Conservation (phyloP, 345 rosid genomes). For the Brassica rapa region DNA sequence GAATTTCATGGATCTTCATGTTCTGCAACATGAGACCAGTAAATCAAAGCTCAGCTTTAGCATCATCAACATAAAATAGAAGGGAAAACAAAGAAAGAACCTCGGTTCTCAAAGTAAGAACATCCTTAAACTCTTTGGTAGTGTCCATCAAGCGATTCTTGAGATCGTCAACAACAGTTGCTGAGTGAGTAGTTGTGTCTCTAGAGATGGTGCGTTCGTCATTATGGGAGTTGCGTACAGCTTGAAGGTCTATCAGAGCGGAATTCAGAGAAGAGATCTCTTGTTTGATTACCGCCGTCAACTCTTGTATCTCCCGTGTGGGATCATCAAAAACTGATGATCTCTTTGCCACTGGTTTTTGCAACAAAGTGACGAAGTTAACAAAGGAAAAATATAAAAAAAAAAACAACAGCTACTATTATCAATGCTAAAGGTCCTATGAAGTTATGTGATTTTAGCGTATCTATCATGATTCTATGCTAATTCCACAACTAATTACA, state of each 20-base stretch:
- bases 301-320: conserved; percentile 76
- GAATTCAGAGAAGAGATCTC: conserved; percentile 80
- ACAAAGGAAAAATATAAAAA: background rate
- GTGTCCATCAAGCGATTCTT: conserved; percentile 80
- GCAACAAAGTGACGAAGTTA: conserved; percentile 9
- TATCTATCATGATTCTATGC: too few relatives aligned
- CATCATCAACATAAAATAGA: background rate
- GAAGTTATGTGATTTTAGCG: background rate
- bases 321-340: conserved; percentile 91
- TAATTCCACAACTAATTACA: background rate
- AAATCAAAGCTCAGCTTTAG: conserved; percentile 11
- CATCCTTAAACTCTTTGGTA: conserved; percentile 84
- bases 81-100: conserved; percentile 40
- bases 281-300: conserved; percentile 75
- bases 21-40: conserved; percentile 51
- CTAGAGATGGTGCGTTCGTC: conserved; percentile 56
- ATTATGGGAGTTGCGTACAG: conserved; percentile 62
- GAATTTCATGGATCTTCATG: conserved; percentile 72
- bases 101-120: conserved; percentile 86
- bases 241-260: conserved; percentile 75
- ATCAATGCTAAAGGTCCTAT: background rate
- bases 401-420: background rate
- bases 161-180: conserved; percentile 75
- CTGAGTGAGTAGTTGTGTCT: conserved; percentile 70
- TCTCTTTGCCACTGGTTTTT: conserved; percentile 69